These are phyloP conservation scores for Coemansia sp. DNA, from an alignment of 192 early-diverging fungal genomes.

Conservation along the genomic window DNA sequence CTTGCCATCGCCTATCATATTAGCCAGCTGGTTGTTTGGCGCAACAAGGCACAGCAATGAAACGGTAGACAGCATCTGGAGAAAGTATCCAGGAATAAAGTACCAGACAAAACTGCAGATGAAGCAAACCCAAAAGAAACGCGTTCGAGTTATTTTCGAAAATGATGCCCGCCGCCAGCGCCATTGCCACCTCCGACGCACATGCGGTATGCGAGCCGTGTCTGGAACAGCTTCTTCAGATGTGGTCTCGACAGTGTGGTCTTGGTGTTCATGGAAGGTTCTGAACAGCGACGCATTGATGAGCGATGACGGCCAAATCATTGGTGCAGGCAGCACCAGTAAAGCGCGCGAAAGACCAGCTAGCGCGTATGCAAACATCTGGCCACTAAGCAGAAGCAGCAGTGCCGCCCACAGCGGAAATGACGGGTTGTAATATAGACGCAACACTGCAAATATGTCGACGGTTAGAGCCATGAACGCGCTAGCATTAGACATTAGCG, in stretches of 20 bases:
- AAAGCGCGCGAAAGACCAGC: conserved; percentile 74
- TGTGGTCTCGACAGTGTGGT: background rate
- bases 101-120: conserved; percentile 56
- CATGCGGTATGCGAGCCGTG: background rate
- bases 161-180: conserved; percentile 18
- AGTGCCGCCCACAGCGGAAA: conserved; percentile 65
- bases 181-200: conserved; percentile 2
- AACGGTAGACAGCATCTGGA: conserved; percentile 66
- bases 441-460: conserved; percentile 69
- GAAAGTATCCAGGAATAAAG: conserved; percentile 65
- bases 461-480: conserved; percentile 71
- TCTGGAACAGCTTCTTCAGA: background rate
- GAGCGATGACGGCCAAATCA: conserved; percentile 87
- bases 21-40: conserved; percentile 47
- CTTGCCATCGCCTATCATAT: conserved; percentile 53
- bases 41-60: conserved; percentile 62
- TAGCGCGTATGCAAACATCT: conserved; percentile 64
- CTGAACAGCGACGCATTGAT: conserved; percentile 75
- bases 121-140: conserved; percentile 58
- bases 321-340: conserved; percentile 77
- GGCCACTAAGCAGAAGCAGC: conserved; percentile 68
- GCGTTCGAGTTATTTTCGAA: conserved; percentile 40
- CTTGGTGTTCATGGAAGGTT: conserved; percentile 67
- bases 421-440: conserved; percentile 65
- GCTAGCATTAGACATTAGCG: conserved; percentile 73